Conservation (phyloP, 2,329 filamentous ascomycete species). For the Colletotrichum sublineola region DNA sequence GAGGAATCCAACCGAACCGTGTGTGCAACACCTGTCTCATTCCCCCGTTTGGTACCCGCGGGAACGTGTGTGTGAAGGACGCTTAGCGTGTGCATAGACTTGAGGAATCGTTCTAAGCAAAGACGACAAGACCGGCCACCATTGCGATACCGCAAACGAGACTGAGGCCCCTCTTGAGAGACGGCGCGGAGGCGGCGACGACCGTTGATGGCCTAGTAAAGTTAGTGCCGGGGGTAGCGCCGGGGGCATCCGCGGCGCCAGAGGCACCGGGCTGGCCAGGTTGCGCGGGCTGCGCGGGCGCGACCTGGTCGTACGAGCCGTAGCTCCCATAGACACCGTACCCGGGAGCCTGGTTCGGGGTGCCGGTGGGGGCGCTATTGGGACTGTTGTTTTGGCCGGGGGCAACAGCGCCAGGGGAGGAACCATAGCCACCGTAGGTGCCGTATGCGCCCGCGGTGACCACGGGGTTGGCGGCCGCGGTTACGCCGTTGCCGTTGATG, state of each 20-base stretch:
- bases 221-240: conserved; percentile 1
- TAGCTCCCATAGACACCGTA: conserved; percentile 30
- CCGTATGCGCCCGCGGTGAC: conserved; percentile 47
- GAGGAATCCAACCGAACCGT: conserved; percentile 1
- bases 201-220: conserved; percentile 21
- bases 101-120: conserved; percentile 10
- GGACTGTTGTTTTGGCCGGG: conserved; percentile 44
- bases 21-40: background rate
- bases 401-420: background rate
- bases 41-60: background rate
- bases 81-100: background rate
- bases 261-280: conserved; percentile 4
- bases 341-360: background rate
- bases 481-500: conserved; percentile 54
- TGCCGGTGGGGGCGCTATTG: background rate
- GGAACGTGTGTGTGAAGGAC: background rate
- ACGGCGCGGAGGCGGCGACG: conserved; percentile 42
- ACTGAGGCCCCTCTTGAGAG: conserved; percentile 47
- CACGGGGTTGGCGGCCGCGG: conserved; percentile 40
- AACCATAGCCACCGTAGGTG: background rate
- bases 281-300: background rate
- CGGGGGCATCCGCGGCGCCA: background rate
- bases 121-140: conserved; percentile 42
- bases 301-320: conserved; percentile 13
- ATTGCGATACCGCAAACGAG: conserved; percentile 48